Conservation (phyloP, 2,329 filamentous ascomycete genomes). For the Didymosphaeria variabile region DNA sequence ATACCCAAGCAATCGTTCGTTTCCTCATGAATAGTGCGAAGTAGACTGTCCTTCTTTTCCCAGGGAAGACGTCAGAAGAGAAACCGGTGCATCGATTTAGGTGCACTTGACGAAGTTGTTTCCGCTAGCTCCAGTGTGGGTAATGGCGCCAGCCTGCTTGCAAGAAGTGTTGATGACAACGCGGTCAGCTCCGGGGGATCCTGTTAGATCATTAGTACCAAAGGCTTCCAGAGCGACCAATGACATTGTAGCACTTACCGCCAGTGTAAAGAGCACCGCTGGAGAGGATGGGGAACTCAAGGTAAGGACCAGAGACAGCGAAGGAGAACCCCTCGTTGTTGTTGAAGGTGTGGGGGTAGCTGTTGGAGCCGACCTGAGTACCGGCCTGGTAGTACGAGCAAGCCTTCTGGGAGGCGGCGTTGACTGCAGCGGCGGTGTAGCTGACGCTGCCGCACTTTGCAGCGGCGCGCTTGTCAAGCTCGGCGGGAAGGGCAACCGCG, state of each 20-base stretch:
- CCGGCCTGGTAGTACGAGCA: slow-evolving; percentile 57
- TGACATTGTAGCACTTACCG: slow-evolving; percentile 51
- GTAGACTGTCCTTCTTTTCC: too few species aligned
- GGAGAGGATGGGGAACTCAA: slow-evolving; percentile 69
- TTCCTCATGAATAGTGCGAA: too few species aligned
- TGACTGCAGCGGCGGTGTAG: slow-evolving; percentile 4
- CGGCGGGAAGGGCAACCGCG: slow-evolving; percentile 13
- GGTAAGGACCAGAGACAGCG: slow-evolving; percentile 64
- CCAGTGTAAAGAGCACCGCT: slow-evolving; percentile 62
- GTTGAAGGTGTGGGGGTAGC: slow-evolving; percentile 68
- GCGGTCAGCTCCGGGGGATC: slow-evolving; percentile 72
- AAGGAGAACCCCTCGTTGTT: slow-evolving; percentile 72
- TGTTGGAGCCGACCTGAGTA: slow-evolving; percentile 56
- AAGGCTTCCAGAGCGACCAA: neutral
- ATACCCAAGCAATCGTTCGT: too few species aligned
- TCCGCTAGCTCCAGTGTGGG: slow-evolving; percentile 73
- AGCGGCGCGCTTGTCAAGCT: slow-evolving; percentile 9
- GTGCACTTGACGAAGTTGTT: slow-evolving; percentile 67
- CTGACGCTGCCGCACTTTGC: neutral
- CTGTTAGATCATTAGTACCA: slow-evolving; percentile 40
- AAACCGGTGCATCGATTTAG: too few species aligned
- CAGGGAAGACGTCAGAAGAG: too few species aligned
- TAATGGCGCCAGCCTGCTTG: slow-evolving; percentile 70
- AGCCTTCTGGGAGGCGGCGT: slow-evolving; percentile 7
- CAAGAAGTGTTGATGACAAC: slow-evolving; percentile 69